phyloP scores from a whole-genome alignment of 768 basidiomycete genomes.

The Phaeotremella fagi region DNA sequence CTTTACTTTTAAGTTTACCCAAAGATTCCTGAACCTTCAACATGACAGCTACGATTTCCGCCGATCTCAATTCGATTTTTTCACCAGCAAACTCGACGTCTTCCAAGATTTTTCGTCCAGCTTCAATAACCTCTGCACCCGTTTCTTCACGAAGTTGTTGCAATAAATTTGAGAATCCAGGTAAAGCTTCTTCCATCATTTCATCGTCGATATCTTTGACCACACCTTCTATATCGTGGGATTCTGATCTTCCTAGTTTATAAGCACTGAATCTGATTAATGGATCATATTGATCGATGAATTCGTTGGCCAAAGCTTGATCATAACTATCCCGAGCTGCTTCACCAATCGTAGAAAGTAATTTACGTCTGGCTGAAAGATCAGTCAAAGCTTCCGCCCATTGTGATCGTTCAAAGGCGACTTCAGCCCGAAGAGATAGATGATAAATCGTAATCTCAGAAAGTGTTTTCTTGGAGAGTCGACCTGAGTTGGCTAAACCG shows the following conservation, averaged over 20 bases:
- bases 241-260: constrained; percentile 68
- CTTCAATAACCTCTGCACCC: constrained; percentile 55
- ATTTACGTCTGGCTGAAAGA: constrained; percentile 67
- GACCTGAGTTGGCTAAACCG: constrained; percentile 65
- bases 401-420: constrained; percentile 69
- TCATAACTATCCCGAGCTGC: constrained; percentile 61
- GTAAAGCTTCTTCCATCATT: constrained; percentile 57
- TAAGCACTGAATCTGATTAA: constrained; percentile 91
- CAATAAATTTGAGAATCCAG: constrained; percentile 57
- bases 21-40: constrained; percentile 77
- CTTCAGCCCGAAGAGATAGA: constrained; percentile 74
- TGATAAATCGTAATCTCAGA: constrained; percentile 73
- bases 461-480: constrained; percentile 55
- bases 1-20: constrained; percentile 53
- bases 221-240: constrained; percentile 55
- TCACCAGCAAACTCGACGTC: constrained; percentile 73
- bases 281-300: constrained; percentile 81
- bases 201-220: constrained; percentile 42
- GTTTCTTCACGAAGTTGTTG: constrained; percentile 56
- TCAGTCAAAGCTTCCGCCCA: constrained; percentile 66
- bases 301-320: constrained; percentile 77
- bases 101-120: constrained; percentile 57
- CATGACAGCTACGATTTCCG: constrained; percentile 83
- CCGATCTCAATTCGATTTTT: constrained; percentile 77
- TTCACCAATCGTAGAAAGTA: constrained; percentile 53